Evolutionary conservation across 768 basidiomycete species (phyloP).

Genomic region (Hirschioporus abietinus): DNA sequence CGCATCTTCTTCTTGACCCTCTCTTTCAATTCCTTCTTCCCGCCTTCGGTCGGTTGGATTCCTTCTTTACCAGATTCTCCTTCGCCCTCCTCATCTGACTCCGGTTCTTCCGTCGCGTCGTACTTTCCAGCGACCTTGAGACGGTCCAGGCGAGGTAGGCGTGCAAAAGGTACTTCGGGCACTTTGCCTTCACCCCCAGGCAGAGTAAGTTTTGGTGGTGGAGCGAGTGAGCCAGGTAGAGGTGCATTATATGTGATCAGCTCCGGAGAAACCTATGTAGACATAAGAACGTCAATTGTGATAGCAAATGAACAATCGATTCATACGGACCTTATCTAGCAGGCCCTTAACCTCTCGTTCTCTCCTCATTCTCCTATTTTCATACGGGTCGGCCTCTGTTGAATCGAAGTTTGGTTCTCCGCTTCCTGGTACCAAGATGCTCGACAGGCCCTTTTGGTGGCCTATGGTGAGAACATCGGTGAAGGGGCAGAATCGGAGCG

Average conservation of each 20-base stretch:
- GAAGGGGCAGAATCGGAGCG: constrained; percentile 82
- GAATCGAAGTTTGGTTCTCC: constrained; percentile 97
- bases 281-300: constrained; percentile 4
- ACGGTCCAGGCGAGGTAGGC: constrained; percentile 75
- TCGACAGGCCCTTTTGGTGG: constrained; percentile 74
- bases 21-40: constrained; percentile 41
- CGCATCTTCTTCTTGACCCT: constrained; percentile 71
- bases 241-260: constrained; percentile 83
- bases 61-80: constrained; percentile 36
- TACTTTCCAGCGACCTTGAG: constrained; percentile 69
- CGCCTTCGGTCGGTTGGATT: constrained; percentile 26
- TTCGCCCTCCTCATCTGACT: constrained; percentile 19
- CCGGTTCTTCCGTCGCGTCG: constrained; percentile 55
- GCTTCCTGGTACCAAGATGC: constrained; percentile 83
- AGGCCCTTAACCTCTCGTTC: constrained; percentile 90
- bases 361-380: constrained; percentile 70
- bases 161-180: constrained; percentile 54
- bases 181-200: constrained; percentile 31
- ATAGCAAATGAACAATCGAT: not conserved
- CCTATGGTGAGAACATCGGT: constrained; percentile 81
- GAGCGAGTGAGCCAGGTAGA: constrained; percentile 64
- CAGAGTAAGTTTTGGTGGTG: constrained; percentile 54
- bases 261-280: constrained; percentile 76
- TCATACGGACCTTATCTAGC: constrained; percentile 69
- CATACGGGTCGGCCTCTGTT: constrained; percentile 91